Evolutionary conservation across 2,329 filamentous ascomycete species (phyloP).

Genomic region (Neofusicoccum kwambonambiense): DNA sequence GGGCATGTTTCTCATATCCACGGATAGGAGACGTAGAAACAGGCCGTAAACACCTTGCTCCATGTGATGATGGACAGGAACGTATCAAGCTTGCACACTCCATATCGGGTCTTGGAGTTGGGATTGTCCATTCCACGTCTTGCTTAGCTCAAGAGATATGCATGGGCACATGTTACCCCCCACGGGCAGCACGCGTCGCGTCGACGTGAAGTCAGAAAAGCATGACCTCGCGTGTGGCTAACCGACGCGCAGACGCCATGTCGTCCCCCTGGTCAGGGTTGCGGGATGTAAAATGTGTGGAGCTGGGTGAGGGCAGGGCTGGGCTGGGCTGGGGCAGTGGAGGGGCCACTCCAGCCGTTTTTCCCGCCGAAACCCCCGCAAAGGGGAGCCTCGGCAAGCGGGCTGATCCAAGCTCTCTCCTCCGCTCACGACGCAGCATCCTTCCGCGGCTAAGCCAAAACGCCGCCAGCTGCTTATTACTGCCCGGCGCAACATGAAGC

Average conservation of each 20-base stretch:
- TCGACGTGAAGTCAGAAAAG: neutral
- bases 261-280: neutral
- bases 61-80: too few species aligned
- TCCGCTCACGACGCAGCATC: neutral
- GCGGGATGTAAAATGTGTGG: neutral
- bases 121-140: too few species aligned
- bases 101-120: too few species aligned
- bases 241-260: neutral
- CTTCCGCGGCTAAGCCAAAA: constrained; percentile 3
- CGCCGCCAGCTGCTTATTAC: neutral
- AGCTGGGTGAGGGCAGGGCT: neutral
- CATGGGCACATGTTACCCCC: neutral
- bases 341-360: too few species aligned
- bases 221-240: neutral
- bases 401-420: constrained; percentile 10
- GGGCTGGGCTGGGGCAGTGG: neutral
- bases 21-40: too few species aligned
- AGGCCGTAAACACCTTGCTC: too few species aligned
- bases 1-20: too few species aligned
- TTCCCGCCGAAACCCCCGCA: neutral
- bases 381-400: constrained; percentile 1
- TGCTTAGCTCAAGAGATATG: too few species aligned
- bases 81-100: too few species aligned
- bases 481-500: neutral
- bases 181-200: neutral